Evolutionary conservation across 2,329 filamentous ascomycete genomes (phyloP).

Genomic region (Xylaria sp.): DNA sequence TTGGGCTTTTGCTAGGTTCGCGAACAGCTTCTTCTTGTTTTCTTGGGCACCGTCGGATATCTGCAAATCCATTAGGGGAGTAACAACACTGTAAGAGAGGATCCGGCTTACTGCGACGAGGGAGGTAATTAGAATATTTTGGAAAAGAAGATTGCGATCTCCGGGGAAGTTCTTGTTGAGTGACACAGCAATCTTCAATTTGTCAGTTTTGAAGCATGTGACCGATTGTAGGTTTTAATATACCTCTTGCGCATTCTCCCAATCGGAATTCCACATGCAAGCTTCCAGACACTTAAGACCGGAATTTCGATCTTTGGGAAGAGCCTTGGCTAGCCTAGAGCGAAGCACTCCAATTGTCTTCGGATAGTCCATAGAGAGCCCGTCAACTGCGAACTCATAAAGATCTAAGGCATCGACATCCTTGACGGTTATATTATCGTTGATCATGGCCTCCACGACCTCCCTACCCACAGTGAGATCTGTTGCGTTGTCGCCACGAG

Average conservation of each 20-base stretch:
- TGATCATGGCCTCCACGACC: constrained; percentile 59
- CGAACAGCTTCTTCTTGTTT: constrained; percentile 64
- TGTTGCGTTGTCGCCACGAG: constrained; percentile 61
- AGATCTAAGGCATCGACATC: constrained; percentile 65
- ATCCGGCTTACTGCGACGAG: constrained; percentile 59
- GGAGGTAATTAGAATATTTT: constrained; percentile 66
- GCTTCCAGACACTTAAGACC: constrained; percentile 61
- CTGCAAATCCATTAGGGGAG: constrained; percentile 36
- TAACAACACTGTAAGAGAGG: neutral
- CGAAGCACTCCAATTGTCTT: constrained; percentile 63
- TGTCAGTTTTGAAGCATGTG: constrained; percentile 21
- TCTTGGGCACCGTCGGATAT: constrained; percentile 50
- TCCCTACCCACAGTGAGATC: constrained; percentile 59
- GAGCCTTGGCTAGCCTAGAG: constrained; percentile 63
- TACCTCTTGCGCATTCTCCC: constrained; percentile 68
- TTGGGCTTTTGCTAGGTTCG: constrained; percentile 56
- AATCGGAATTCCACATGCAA: constrained; percentile 66
- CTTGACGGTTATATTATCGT: constrained; percentile 58
- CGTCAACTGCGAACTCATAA: constrained; percentile 64
- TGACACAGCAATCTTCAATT: constrained; percentile 62
- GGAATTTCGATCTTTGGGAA: constrained; percentile 58
- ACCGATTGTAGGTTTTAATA: constrained; percentile 9
- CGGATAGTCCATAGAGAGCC: constrained; percentile 57
- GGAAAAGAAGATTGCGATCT: constrained; percentile 63
- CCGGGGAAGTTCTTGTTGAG: constrained; percentile 63